These are phyloP conservation scores for Mesostigma viride DNA, from an alignment of 139 green algal genomes.

Conservation along the genomic window DNA sequence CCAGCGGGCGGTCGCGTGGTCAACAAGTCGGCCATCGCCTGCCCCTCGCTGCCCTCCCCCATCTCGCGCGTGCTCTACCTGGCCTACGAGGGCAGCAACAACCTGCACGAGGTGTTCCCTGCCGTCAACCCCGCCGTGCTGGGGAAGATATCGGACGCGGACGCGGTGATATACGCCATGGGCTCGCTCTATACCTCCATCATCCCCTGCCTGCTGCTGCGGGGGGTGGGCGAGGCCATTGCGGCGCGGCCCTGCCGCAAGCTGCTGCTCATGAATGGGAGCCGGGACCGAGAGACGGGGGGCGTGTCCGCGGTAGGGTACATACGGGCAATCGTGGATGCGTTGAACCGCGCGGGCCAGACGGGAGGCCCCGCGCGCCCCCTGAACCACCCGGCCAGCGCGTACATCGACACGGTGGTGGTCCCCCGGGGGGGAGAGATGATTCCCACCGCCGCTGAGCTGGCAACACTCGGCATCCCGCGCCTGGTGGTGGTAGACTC, in stretches of 20 bases:
- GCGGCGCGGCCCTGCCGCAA: conserved; percentile 41
- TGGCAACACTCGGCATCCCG: too few species aligned
- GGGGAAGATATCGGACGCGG: conserved; percentile 45
- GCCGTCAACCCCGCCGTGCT: conserved; percentile 54
- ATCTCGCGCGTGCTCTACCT: conserved; percentile 92
- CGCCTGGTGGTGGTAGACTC: too few species aligned
- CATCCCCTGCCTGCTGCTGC: conserved; percentile 65
- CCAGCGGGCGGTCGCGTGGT: too few species aligned
- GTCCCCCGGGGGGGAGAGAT: too few species aligned
- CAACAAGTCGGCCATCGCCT: too few species aligned
- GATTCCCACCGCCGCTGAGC: too few species aligned
- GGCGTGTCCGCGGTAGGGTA: conserved; percentile 80
- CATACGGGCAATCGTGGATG: conserved; percentile 43
- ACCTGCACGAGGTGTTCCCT: conserved; percentile 51
- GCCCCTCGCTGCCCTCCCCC: conserved; percentile 53
- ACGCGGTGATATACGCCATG: conserved; percentile 92
- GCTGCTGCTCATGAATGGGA: conserved; percentile 91
- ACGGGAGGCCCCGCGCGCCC: too few species aligned
- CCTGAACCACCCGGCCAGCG: too few species aligned
- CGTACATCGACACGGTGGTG: too few species aligned
- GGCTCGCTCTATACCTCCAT: conserved; percentile 96
- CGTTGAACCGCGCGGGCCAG: conserved; percentile 34
- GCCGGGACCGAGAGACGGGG: conserved; percentile 76
- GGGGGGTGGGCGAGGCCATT: conserved; percentile 73
- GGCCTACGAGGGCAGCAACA: conserved; percentile 51